Base-by-base conservation (phyloP, 148 eudicot species). In the Bassia scoparia region DNA sequence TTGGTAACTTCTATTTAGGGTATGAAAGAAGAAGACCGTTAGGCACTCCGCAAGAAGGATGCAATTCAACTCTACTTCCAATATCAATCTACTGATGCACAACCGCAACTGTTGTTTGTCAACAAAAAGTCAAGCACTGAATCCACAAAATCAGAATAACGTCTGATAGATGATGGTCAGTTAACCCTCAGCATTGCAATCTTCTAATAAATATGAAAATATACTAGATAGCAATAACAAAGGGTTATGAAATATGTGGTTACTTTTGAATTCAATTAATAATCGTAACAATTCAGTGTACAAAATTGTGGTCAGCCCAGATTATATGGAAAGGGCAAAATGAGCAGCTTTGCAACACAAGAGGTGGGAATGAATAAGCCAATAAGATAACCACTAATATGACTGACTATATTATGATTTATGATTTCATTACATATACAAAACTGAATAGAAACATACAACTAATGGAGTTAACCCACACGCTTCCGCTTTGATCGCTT, bases 401-500 rank as follows among this genome's bases (percentile, higher is more conserved):
- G 29, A 81, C 56, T 75, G 77, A 84, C 83, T 82, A 76, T 50
- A 59, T 70, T 75, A 67, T 72, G 77, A 62, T 50, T 70, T 75
- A 67, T 72, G 77, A 62, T 50, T 71, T 80, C 74, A 71, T 48
- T 26, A 75, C 50, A 82, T 79, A 82, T 83, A 85, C 85, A 83
- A 59, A 43, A 77, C 72, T 74, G 74, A 71, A 71, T 68, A 71
- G 49, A 67, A 78, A 73, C 85, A 87, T 52, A 67, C 71, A 83
- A 77, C 69, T 62, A 65, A 30, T 63, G 81, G 70, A 72, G 27
- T 76, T 87, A 94, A 81, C 87, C 98, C 56, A 87, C 83, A 68
- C 90, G 89, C 87, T 94, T 94, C 78, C 90, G 80, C 80, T 94
- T 91, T 46, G 97, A 91, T 78, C 98, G 79, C 88, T 91, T 94